Percentiles rank a stretch among this genome's conserved stretches.
phyloP scores from a whole-genome alignment of 257 asterid species.

The Misopates orontium region DNA sequence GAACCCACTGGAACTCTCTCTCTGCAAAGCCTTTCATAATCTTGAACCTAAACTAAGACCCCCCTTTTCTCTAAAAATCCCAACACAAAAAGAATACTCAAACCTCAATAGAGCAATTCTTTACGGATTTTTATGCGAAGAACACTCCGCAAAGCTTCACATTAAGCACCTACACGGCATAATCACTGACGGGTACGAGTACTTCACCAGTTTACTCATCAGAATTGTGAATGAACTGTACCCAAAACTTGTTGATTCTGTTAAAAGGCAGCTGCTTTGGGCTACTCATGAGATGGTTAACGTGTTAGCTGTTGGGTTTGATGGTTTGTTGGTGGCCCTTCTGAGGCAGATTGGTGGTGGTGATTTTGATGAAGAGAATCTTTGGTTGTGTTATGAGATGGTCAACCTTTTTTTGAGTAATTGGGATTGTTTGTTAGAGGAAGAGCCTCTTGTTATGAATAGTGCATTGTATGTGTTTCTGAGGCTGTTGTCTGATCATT shows the following conservation, averaged over 20 bases:
- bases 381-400: conserved; percentile 74
- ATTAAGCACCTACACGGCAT: conserved; percentile 73
- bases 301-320: conserved; percentile 64
- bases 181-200: conserved; percentile 58
- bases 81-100: conserved; percentile 53
- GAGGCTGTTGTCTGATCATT: conserved; percentile 72
- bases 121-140: conserved; percentile 57
- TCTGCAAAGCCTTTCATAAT: conserved; percentile 53
- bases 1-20: conserved; percentile 48
- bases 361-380: conserved; percentile 64
- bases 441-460: conserved; percentile 54
- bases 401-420: conserved; percentile 44
- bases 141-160: conserved; percentile 51
- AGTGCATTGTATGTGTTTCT: conserved; percentile 67
- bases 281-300: conserved; percentile 55
- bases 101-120: conserved; percentile 68
- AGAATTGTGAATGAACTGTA: conserved; percentile 56
- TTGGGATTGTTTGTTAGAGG: conserved; percentile 65
- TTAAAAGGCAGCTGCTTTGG: conserved; percentile 58
- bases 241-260: conserved; percentile 50
- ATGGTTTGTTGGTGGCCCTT: conserved; percentile 59
- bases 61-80: conserved; percentile 63
- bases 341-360: conserved; percentile 77
- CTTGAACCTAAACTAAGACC: conserved; percentile 63
- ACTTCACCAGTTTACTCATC: conserved; percentile 55